Conservation (phyloP, 1,284 basidiomycete genomes). For the Ganoderma boninense region DNA sequence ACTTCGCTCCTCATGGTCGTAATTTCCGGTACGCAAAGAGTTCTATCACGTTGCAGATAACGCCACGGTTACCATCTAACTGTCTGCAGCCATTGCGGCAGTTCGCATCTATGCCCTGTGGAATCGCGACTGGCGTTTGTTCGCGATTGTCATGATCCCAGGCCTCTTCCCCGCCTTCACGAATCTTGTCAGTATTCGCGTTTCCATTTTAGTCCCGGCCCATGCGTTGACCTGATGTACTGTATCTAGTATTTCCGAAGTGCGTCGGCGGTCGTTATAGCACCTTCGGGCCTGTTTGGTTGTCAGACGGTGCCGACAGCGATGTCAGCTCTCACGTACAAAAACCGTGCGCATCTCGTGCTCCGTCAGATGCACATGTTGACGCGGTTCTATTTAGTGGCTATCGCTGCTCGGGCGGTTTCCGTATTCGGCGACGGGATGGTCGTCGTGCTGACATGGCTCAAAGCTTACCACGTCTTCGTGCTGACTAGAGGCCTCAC, state of each 20-base stretch:
- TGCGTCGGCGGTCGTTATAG: conserved; percentile 22
- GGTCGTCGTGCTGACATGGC: too few relatives aligned
- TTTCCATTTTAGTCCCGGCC: not conserved
- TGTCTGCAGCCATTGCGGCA: not conserved
- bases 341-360: conserved; percentile 10
- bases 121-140: conserved; percentile 21
- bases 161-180: conserved; percentile 27
- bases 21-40: conserved; percentile 22
- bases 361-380: not conserved
- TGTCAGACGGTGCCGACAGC: conserved; percentile 24
- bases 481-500: conserved; percentile 8
- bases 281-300: conserved; percentile 19
- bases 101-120: conserved; percentile 32
- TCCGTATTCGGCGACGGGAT: too few relatives aligned
- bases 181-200: conserved; percentile 22
- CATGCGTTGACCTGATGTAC: too few relatives aligned
- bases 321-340: conserved; percentile 19
- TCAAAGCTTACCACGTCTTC: conserved; percentile 6
- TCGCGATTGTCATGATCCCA: conserved; percentile 21
- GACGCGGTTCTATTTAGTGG: not conserved
- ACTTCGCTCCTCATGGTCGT: conserved; percentile 22
- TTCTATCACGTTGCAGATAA: not conserved
- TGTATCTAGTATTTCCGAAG: conserved; percentile 23
- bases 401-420: not conserved
- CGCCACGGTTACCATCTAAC: too few relatives aligned